Conservation (phyloP, 2,329 filamentous ascomycete genomes). For the Elsinoe batatas region DNA sequence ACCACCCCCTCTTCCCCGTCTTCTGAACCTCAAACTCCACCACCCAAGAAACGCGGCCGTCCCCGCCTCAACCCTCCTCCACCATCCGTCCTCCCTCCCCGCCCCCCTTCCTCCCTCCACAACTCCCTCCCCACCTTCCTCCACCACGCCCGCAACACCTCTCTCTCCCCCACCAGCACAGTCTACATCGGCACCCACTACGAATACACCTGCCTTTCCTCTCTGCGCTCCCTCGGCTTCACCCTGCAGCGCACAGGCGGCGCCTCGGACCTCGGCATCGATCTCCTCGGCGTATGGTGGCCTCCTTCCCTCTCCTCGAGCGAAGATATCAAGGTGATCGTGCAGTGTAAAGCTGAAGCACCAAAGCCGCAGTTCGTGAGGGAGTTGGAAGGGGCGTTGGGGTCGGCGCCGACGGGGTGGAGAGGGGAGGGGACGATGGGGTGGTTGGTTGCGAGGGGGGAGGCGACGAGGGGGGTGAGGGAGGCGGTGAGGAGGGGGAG, state of each 20-base stretch:
- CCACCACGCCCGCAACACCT: slow-evolving; percentile 48
- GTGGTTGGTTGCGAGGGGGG: slow-evolving; percentile 56
- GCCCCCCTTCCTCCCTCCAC: slow-evolving; percentile 38
- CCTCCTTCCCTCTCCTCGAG: slow-evolving; percentile 35
- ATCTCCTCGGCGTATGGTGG: slow-evolving; percentile 62
- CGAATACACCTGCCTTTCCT: slow-evolving; percentile 57
- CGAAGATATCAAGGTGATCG: slow-evolving; percentile 34
- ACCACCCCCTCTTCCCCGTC: background rate
- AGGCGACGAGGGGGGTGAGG: slow-evolving; percentile 69
- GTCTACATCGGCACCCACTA: slow-evolving; percentile 65
- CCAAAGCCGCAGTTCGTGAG: slow-evolving; percentile 51
- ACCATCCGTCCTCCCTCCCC: slow-evolving; percentile 15
- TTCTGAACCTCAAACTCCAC: background rate
- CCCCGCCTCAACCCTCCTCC: slow-evolving; percentile 4
- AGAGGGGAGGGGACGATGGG: slow-evolving; percentile 55
- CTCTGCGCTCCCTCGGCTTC: slow-evolving; percentile 54
- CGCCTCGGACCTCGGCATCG: slow-evolving; percentile 59
- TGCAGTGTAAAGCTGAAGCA: slow-evolving; percentile 59
- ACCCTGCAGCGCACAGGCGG: slow-evolving; percentile 55
- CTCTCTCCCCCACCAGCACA: slow-evolving; percentile 47
- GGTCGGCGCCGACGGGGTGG: slow-evolving; percentile 65
- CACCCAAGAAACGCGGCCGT: slow-evolving; percentile 14
- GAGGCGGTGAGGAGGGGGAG: slow-evolving; percentile 58
- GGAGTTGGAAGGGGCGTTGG: slow-evolving; percentile 73
- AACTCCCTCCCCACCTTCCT: slow-evolving; percentile 56